phyloP scores from a whole-genome alignment of 163 green algal genomes.

The Scenedesmus sp. region DNA sequence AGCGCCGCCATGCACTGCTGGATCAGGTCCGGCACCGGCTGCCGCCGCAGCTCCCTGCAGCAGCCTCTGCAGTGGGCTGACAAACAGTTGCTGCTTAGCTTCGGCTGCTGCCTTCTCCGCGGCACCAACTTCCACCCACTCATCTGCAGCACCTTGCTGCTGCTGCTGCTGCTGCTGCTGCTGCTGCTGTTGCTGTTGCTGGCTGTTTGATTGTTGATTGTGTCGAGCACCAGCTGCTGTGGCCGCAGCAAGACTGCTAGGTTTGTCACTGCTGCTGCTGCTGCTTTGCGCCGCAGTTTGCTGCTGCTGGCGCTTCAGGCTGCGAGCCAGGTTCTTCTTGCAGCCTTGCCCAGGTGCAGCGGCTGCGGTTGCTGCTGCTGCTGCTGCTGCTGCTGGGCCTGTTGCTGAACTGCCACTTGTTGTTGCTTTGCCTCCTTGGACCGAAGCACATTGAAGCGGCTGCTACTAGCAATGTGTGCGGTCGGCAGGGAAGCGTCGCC shows the following conservation, averaged over 20 bases:
- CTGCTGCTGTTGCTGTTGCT: background rate
- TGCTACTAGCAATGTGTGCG: background rate
- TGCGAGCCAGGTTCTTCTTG: constrained; percentile 27
- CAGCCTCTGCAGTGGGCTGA: constrained; percentile 16
- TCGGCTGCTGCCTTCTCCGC: constrained; percentile 17
- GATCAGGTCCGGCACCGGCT: constrained; percentile 8
- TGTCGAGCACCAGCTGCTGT: background rate
- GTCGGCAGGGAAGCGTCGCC: background rate
- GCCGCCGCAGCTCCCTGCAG: constrained; percentile 22
- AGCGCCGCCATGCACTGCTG: constrained; percentile 7
- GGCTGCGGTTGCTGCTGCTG: background rate
- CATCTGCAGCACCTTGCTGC: background rate
- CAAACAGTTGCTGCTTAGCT: constrained; percentile 25
- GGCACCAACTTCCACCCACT: background rate
- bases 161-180: constrained; percentile 18
- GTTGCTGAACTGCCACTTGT: background rate
- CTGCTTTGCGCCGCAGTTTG: background rate
- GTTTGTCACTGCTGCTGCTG: background rate
- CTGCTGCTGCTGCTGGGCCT: background rate
- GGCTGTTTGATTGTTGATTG: background rate
- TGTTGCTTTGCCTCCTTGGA: background rate
- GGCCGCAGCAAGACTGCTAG: background rate
- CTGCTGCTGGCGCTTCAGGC: constrained; percentile 12
- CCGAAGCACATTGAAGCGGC: background rate
- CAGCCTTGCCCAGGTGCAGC: constrained; percentile 8